Conservation (phyloP, 805 yeast species). For the Lachancea thermotolerans region DNA sequence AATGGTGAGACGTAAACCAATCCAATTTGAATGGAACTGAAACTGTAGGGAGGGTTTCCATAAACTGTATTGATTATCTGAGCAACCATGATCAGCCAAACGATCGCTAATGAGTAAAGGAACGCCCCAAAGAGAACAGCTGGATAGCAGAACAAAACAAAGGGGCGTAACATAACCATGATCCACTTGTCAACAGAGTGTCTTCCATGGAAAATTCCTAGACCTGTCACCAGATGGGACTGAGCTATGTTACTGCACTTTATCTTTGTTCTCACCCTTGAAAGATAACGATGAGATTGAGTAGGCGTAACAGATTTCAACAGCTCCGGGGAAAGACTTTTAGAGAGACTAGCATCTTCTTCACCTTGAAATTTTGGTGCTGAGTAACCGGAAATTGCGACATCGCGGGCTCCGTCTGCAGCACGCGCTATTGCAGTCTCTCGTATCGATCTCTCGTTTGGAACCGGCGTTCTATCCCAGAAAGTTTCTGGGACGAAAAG, state of each 20-base stretch:
- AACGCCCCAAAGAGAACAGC: conserved; percentile 45
- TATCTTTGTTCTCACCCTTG: neutral
- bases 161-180: conserved; percentile 50
- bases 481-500: conserved; percentile 60
- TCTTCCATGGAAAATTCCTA: conserved; percentile 43
- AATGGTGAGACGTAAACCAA: conserved; percentile 50
- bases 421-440: conserved; percentile 19
- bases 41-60: conserved; percentile 35
- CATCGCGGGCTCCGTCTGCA: conserved; percentile 1
- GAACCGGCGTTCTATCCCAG: conserved; percentile 51
- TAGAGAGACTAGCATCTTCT: conserved; percentile 1
- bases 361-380: neutral
- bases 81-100: conserved; percentile 57
- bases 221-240: conserved; percentile 22
- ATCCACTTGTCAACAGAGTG: conserved; percentile 46
- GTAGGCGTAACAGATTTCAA: neutral
- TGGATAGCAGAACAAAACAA: conserved; percentile 45
- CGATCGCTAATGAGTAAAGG: conserved; percentile 50
- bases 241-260: conserved; percentile 6
- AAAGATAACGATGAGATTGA: neutral
- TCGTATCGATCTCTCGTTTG: conserved; percentile 39
- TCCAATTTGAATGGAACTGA: conserved; percentile 42
- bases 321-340: neutral
- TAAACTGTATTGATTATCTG: conserved; percentile 50
- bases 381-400: no score